These are phyloP conservation scores for Lophiostoma macrostomum DNA, from an alignment of 495 filamentous ascomycete genomes.

Conservation along the genomic window DNA sequence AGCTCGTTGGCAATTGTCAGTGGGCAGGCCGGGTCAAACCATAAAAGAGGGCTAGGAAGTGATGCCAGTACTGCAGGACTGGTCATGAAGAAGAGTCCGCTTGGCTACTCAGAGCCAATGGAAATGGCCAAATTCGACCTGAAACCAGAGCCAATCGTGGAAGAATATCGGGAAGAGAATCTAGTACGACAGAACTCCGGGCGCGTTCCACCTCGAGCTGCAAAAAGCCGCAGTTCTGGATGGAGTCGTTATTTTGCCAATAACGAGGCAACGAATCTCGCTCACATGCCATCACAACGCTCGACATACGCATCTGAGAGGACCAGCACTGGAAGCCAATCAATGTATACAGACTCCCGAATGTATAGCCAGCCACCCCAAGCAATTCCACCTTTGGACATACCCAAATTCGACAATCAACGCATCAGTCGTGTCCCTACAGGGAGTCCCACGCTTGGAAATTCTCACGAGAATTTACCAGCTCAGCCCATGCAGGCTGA, in stretches of 20 bases:
- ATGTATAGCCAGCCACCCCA: conserved; percentile 47
- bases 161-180: conserved; percentile 7
- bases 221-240: conserved; percentile 53
- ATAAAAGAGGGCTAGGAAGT: conserved; percentile 40
- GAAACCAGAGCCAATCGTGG: conserved; percentile 13
- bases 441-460: conserved; percentile 65
- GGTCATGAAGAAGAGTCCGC: conserved; percentile 35
- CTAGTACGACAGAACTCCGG: conserved; percentile 14
- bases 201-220: background rate
- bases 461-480: conserved; percentile 30
- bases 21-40: conserved; percentile 40
- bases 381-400: conserved; percentile 52
- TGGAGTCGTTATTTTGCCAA: conserved; percentile 62
- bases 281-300: conserved; percentile 35
- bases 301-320: conserved; percentile 39
- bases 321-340: conserved; percentile 44
- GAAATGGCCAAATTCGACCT: conserved; percentile 39
- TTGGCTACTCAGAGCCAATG: conserved; percentile 33
- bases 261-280: conserved; percentile 48
- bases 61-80: conserved; percentile 39
- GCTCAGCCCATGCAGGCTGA: conserved; percentile 49
- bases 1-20: conserved; percentile 43
- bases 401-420: conserved; percentile 46
- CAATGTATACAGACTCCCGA: conserved; percentile 52
- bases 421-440: conserved; percentile 59